Evolutionary conservation across 1,284 basidiomycete genomes (phyloP), one percentile per base, ranked within the genome.

Genomic region (Flammula alnicola): DNA sequence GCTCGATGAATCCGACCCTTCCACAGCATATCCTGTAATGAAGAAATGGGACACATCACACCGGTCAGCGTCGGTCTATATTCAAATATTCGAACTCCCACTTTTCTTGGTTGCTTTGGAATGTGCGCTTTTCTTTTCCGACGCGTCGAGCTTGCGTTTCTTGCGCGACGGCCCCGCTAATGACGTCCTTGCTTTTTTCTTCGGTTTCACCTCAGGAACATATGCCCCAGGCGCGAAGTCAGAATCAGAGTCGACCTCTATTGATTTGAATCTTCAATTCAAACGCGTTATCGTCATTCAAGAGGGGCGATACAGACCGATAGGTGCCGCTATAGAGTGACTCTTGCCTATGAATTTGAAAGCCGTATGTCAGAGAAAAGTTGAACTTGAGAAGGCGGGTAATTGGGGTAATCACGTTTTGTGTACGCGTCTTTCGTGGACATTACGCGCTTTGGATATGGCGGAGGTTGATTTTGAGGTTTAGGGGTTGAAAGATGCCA

Each of bases 231-330:
- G 57, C 22, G 68, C 74, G 48, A 84, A 84, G 49, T 85, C 82
- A n/a, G 82, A 74, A 55, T 76, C 74, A 1, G 70, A 72, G 51
- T 84, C 82, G 0, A 76, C 71, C 49, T 81, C 83, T 56, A 54
- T 52, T n/a, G n/a, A n/a, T n/a, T n/a, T n/a, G n/a, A 2, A 27
- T 16, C 9, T 20, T 35, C 10, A 44, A 25, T 25, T 5, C 5
- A 19, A 10, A 25, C n/a, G 8, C 2, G n/a, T 37, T 37, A 10
- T 19, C 10, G 29, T 10, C 4, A 16, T 1, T 14, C 6, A 2
- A 22, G 25, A 22, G 23, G 1, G 10, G 20, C 10, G 30, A 11
- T 22, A 51, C 56, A 14, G 14, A 60, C 58, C 58, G 16, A 58
- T 23, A 5, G 61, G 57, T 23, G 55, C 55, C 4, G 57, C 51